Base-by-base conservation (phyloP, 2,329 filamentous ascomycete species). In the Scedosporium boydii region DNA sequence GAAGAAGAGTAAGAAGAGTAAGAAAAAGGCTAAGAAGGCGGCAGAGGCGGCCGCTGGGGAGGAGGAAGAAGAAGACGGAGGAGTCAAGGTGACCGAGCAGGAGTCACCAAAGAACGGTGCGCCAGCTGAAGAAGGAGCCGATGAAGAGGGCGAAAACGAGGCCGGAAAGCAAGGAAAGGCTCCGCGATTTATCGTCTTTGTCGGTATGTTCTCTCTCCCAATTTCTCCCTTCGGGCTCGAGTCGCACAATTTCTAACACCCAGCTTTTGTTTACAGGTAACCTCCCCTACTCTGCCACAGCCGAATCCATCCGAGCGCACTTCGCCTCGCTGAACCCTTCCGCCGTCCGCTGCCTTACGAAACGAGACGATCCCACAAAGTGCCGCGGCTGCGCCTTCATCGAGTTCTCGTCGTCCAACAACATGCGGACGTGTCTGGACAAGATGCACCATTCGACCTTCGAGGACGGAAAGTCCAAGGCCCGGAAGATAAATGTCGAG, bases 381-480 rank as follows among this genome's bases (percentile, higher is more conserved):
- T 88, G 85, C 70, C 88, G 88, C 67, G 90, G 91, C 42, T 88
- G 89, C 69, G 91, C 90, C 5, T 96, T 97, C 74, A 80, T 98
- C 68, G 93, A 98, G 75, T 98, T 97, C 72, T 86, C 86, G 66
- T 83, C 86, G 67, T 96, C 87, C 76, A 89, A 93, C 75, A 86
- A 89, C 71, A 96, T 96, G 91, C 90, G 96, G 80, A 95, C 91
- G 38, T 96, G 91, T 71, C 81, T 98, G 64, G 90, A 93, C 75
- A 86, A 91, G 66, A 93, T 93, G 76, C 93, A 98, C 76, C 93
- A 97, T 77, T 89, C 86, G 64, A 82, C 82, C 66, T 96, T 97
- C 72, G 75, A 80, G 72, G 79, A 87, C 74, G 77, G 79, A 66
- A 65, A 75, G 16, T 79, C 76, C 51, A 72, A 78, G 16, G 77